A percentile compares a stretch with the other conserved stretches of the same genome.
phyloP scores from a whole-genome alignment of 169 alveolate genomes.

The Perkinsus olseni region DNA sequence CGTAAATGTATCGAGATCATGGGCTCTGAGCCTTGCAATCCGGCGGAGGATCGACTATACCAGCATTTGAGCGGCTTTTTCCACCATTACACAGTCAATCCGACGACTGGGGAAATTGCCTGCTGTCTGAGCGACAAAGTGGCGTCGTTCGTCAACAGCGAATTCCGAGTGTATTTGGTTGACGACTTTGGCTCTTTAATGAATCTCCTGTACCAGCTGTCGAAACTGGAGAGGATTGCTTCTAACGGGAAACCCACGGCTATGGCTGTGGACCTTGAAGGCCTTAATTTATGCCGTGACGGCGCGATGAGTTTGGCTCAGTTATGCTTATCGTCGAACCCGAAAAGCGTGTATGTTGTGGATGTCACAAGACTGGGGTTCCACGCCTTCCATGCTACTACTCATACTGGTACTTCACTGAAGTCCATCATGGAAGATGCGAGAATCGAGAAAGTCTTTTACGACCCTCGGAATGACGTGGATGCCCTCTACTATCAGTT shows the following conservation, averaged over 20 bases:
- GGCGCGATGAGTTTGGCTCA: neutral
- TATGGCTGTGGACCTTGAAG: constrained; percentile 10
- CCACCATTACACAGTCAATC: neutral
- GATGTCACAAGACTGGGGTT: neutral
- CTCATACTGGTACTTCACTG: neutral
- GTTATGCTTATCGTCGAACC: neutral
- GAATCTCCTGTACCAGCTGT: neutral
- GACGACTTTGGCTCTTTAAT: neutral
- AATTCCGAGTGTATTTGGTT: neutral
- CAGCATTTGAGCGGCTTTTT: neutral
- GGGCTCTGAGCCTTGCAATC: neutral
- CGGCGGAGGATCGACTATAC: neutral
- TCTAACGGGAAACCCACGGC: neutral
- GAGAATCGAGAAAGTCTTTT: neutral
- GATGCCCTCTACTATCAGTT: constrained; percentile 8
- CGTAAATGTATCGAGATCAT: neutral
- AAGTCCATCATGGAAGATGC: neutral
- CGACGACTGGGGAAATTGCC: neutral
- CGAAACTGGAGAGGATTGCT: neutral
- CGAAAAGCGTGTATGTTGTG: neutral
- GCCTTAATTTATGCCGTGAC: neutral
- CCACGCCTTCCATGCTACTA: neutral
- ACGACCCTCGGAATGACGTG: constrained; percentile 11
- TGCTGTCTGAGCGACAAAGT: neutral
- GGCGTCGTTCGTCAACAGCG: neutral